Base-by-base conservation (phyloP, 2,329 filamentous ascomycete species). In the Cladophialophora psammophila region DNA sequence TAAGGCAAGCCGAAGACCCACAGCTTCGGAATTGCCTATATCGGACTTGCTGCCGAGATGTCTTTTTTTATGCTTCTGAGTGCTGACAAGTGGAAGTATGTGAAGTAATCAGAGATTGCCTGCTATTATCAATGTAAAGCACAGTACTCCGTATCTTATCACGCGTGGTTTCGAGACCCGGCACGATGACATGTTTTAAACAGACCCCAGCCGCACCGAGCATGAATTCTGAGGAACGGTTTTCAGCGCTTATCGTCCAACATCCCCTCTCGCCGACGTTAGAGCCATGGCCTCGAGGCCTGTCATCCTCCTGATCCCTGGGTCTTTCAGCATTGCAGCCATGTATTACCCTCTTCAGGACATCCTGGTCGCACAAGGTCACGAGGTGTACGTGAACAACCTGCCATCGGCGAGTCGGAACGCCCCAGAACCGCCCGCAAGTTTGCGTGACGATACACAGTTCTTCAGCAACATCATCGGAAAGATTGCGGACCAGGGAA, bases 401-500 rank as follows among this genome's bases (percentile, higher is more conserved):
- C 55, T 65, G 31, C 63, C 63, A 20, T 65, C 63, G 6, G 69
- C 64, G 2, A 60, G 55, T 36, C 63, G 63, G 32, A 59, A 52
- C 38, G 72, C 71, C 12, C 56, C 72, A 6, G 72, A 72, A 9
- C 70, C 74, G 2, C 74, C 75, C 1, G 66, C 69, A 8, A 76
- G 75, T 34, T 72, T 76, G 26, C 57, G 62, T 6, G 72, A 76
- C 40, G 77, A 79, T 67, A 76, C 75, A 1, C 68, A 67, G 10
- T 67, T 71, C 55, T 74, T 79, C 42, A 71, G 69, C 32, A 60
- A 64, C 5, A 73, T 63, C 9, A 70, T 73, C n/a, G 56, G 50
- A 20, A 68, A n/a, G 50, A 26, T 79, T 36, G 71, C 72, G 7
- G 71, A 76, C 45, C 65, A 75, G 1, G 75, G 74, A 5, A 73